These are phyloP conservation scores for Iris pallida DNA, from an alignment of 116 monocot genomes.

Conservation along the genomic window DNA sequence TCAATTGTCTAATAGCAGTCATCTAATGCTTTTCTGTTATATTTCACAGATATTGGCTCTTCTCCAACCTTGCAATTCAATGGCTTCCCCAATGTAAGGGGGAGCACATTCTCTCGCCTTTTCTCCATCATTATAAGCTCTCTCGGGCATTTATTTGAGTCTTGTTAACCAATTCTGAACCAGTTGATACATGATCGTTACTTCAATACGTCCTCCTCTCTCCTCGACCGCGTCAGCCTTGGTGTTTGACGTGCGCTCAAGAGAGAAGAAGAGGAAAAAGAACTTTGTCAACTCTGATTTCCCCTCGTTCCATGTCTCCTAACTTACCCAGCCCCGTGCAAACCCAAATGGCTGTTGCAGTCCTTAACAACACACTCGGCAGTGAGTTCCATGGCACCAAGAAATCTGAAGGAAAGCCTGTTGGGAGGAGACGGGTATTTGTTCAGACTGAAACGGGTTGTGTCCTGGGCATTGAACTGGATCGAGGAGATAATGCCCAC, in stretches of 20 bases:
- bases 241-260: constrained; percentile 23
- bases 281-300: background rate
- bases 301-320: constrained; percentile 38
- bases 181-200: constrained; percentile 26
- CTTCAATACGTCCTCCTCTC: constrained; percentile 20
- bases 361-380: constrained; percentile 31
- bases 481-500: constrained; percentile 71
- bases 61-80: background rate
- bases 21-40: background rate
- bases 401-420: constrained; percentile 37
- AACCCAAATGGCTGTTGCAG: constrained; percentile 75
- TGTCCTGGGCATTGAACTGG: constrained; percentile 69
- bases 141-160: background rate
- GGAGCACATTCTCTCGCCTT: background rate
- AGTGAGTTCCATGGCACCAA: constrained; percentile 25
- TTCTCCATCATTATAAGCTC: background rate
- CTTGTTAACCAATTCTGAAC: background rate
- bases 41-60: constrained; percentile 5
- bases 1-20: background rate
- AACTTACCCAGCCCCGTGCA: constrained; percentile 68
- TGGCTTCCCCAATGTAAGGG: constrained; percentile 16
- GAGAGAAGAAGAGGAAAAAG: constrained; percentile 35
- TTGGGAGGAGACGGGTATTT: constrained; percentile 59
- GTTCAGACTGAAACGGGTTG: constrained; percentile 78
- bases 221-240: constrained; percentile 13